phyloP scores from a whole-genome alignment of 2,329 filamentous ascomycete genomes.

The Fusarium denticulatum region DNA sequence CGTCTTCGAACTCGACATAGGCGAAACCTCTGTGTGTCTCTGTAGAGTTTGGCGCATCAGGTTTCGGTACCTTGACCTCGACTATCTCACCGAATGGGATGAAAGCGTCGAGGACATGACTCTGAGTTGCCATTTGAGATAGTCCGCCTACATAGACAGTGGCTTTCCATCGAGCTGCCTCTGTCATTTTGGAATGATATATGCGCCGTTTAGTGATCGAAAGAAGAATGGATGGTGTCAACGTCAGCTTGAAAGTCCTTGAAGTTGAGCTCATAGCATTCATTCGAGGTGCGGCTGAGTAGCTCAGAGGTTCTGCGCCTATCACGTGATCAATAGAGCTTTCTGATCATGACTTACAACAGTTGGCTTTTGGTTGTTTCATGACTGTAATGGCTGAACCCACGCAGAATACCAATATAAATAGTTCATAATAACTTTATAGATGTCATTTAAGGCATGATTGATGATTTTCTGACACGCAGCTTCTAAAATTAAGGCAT shows the following conservation, averaged over 20 bases:
- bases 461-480: background rate
- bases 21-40: conserved; percentile 92
- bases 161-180: conserved; percentile 84
- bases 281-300: conserved; percentile 4
- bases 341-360: conserved; percentile 3
- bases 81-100: conserved; percentile 96
- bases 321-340: conserved; percentile 31
- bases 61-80: conserved; percentile 89
- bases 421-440: background rate
- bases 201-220: background rate
- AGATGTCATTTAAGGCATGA: no score
- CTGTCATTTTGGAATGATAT: conserved; percentile 69
- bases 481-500: background rate
- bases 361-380: background rate
- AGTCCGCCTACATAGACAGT: conserved; percentile 94
- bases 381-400: background rate
- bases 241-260: conserved; percentile 4
- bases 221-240: background rate
- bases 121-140: conserved; percentile 77
- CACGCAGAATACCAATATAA: background rate
- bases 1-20: conserved; percentile 92
- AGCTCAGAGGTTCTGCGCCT: conserved; percentile 16
- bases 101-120: conserved; percentile 88
- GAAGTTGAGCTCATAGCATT: conserved; percentile 17
- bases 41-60: conserved; percentile 80